phyloP scores from a whole-genome alignment of 2,329 filamentous ascomycete genomes.

The Ophiocordyceps sinensis region DNA sequence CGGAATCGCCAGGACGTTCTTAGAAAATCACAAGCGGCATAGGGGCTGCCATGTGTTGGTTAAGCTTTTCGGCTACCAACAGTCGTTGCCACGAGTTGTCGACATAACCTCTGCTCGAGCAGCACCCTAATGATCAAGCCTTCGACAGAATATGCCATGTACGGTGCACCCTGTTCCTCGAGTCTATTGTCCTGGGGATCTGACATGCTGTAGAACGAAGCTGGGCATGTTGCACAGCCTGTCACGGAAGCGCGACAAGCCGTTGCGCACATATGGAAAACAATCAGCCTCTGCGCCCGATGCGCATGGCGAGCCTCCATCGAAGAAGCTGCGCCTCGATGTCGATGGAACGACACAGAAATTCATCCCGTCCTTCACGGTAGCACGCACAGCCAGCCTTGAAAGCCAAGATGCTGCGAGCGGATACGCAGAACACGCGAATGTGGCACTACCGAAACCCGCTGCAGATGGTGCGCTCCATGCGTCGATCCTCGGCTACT shows the following conservation, averaged over 20 bases:
- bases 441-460: neutral
- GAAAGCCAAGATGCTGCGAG: neutral
- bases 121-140: slow-evolving; percentile 5
- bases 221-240: slow-evolving; percentile 8
- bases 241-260: slow-evolving; percentile 16
- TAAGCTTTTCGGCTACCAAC: too few species aligned
- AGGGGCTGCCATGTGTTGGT: too few species aligned
- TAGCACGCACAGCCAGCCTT: neutral
- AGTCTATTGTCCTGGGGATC: neutral
- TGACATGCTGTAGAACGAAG: slow-evolving; percentile 16
- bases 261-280: slow-evolving; percentile 26
- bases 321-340: slow-evolving; percentile 12
- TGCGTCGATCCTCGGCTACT: slow-evolving; percentile 26
- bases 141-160: slow-evolving; percentile 17
- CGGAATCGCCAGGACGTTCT: too few species aligned
- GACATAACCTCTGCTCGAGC: neutral
- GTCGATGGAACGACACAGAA: neutral
- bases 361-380: neutral
- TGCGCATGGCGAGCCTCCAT: slow-evolving; percentile 9
- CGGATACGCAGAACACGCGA: neutral
- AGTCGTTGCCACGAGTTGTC: neutral
- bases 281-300: slow-evolving; percentile 12
- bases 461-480: slow-evolving; percentile 4
- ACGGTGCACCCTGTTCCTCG: neutral
- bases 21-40: too few species aligned